phyloP scores from a whole-genome alignment of 768 basidiomycete genomes.

The Tubosaeta sp. region DNA sequence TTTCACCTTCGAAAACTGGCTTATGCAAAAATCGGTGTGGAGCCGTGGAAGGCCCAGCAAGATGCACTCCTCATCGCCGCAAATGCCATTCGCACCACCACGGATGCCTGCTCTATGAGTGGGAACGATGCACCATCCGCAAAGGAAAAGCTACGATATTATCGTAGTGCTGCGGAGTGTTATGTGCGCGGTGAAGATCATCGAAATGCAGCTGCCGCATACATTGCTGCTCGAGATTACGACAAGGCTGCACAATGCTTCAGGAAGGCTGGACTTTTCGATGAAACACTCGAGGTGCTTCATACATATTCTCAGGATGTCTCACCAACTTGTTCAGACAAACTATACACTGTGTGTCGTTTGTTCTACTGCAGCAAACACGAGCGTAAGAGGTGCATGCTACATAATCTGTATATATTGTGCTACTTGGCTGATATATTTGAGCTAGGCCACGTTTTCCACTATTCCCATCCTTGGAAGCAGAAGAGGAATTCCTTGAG shows the following conservation, averaged over 20 bases:
- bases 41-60: conserved; percentile 19
- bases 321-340: conserved; percentile 23
- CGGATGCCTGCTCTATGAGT: conserved; percentile 46
- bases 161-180: conserved; percentile 43
- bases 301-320: conserved; percentile 31
- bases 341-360: conserved; percentile 43
- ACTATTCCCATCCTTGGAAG: conserved; percentile 49
- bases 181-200: conserved; percentile 39
- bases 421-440: not conserved
- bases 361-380: conserved; percentile 40
- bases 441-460: conserved; percentile 40
- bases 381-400: conserved; percentile 17
- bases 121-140: conserved; percentile 27
- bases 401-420: not conserved
- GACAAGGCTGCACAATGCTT: conserved; percentile 43
- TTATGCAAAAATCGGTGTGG: conserved; percentile 27
- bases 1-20: conserved; percentile 55
- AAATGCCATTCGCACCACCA: too few relatives aligned
- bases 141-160: conserved; percentile 35
- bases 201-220: conserved; percentile 42
- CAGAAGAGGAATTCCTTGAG: conserved; percentile 54
- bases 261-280: conserved; percentile 45
- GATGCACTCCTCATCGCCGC: conserved; percentile 45
- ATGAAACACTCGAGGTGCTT: conserved; percentile 49
- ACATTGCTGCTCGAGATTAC: conserved; percentile 40